Evolutionary conservation across 2,329 filamentous ascomycete species (phyloP).

Genomic region (Exophiala spinifera): DNA sequence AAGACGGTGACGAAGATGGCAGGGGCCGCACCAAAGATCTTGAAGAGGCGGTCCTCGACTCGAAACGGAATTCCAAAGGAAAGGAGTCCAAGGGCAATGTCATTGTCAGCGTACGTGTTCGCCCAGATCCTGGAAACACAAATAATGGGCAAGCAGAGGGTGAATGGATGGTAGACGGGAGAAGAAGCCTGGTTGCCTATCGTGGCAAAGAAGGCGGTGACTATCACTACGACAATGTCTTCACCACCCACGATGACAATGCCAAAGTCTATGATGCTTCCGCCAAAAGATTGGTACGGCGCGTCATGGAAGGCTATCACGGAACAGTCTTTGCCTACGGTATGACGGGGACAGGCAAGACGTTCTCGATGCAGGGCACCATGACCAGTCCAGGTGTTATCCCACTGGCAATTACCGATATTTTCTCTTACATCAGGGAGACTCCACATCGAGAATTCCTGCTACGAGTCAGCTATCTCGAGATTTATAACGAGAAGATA

Average conservation of each 20-base stretch:
- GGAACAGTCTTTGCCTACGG: conserved; percentile 93
- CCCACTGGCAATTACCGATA: conserved; percentile 93
- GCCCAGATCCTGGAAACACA: conserved; percentile 71
- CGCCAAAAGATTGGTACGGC: conserved; percentile 87
- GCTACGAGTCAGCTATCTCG: conserved; percentile 91
- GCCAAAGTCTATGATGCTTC: conserved; percentile 89
- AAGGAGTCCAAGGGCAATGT: conserved; percentile 91
- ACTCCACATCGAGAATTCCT: conserved; percentile 92
- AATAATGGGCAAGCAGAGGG: conserved; percentile 64
- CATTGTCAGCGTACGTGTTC: conserved; percentile 87
- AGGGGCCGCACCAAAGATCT: conserved; percentile 35
- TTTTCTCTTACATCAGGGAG: conserved; percentile 98
- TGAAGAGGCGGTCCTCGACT: conserved; percentile 28
- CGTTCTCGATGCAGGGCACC: conserved; percentile 98
- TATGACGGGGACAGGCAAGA: conserved; percentile 98
- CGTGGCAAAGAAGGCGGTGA: conserved; percentile 87
- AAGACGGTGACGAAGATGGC: conserved; percentile 65
- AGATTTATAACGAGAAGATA: conserved; percentile 98
- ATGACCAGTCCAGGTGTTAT: conserved; percentile 94
- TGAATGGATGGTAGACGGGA: conserved; percentile 90
- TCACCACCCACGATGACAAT: conserved; percentile 90
- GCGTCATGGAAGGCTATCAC: conserved; percentile 99
- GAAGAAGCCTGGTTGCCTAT: conserved; percentile 77
- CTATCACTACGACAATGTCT: conserved; percentile 96
- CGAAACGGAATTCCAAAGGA: conserved; percentile 36